phyloP scores from a whole-genome alignment of 176 grass and related monocot genomes.

The Cenchrus fungigraminus region DNA sequence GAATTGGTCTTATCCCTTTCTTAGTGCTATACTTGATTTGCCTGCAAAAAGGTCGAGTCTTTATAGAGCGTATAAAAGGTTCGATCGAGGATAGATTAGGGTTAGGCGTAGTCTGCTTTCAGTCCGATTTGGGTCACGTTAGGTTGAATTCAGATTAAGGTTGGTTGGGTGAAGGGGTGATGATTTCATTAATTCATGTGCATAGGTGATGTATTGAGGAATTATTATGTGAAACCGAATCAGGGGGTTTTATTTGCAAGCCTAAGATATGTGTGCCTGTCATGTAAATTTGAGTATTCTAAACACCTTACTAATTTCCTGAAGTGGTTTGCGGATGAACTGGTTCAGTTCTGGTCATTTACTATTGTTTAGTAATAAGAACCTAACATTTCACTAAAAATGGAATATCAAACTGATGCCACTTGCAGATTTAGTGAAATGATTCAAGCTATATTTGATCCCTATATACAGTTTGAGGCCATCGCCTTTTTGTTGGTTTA shows the following conservation, averaged over 20 bases:
- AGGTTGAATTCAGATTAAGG: background rate
- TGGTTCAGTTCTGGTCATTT: background rate
- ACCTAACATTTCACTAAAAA: background rate
- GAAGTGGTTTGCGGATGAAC: background rate
- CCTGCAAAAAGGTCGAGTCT: background rate
- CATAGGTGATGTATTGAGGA: background rate
- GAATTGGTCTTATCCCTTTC: background rate
- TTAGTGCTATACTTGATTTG: background rate
- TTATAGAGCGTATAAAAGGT: background rate
- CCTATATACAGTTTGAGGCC: background rate
- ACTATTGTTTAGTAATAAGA: background rate
- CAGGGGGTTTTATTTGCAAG: background rate
- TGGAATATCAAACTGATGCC: background rate
- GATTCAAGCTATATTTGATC: too few relatives aligned
- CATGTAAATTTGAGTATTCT: background rate
- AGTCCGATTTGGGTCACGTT: background rate
- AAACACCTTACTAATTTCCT: background rate
- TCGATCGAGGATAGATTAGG: background rate
- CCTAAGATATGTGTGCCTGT: background rate
- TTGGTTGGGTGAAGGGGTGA: background rate
- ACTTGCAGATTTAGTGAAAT: background rate
- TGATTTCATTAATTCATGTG: background rate
- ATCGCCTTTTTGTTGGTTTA: background rate
- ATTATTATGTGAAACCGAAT: background rate
- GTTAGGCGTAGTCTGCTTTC: background rate